Evolutionary conservation across 2,329 filamentous ascomycete species (phyloP).

Genomic region (Sporothrix sp.): DNA sequence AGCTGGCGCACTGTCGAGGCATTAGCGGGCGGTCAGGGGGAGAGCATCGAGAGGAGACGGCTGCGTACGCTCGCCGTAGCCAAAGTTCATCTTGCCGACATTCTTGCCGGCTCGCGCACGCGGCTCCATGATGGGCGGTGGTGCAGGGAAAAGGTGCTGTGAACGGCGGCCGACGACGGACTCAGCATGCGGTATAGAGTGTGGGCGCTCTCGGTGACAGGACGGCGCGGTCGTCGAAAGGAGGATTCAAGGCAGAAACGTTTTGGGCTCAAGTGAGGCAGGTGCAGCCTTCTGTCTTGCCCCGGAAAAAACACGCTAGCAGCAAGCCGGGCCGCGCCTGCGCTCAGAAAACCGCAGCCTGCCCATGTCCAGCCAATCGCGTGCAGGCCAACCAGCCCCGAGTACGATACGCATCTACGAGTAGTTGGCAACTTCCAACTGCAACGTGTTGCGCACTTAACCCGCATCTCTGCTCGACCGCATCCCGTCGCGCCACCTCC

Average conservation of each 20-base stretch:
- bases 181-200: no score
- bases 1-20: conserved; percentile 53
- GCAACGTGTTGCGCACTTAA: not conserved
- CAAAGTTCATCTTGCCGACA: conserved; percentile 76
- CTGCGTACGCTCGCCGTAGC: conserved; percentile 57
- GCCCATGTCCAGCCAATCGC: not conserved
- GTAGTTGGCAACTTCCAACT: not conserved
- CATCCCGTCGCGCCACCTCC: no score
- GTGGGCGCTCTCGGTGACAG: no score
- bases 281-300: not conserved
- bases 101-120: conserved; percentile 69
- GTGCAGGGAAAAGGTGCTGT: no score
- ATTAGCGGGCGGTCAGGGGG: not conserved
- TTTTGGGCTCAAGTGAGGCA: not conserved
- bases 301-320: not conserved
- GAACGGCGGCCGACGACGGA: no score
- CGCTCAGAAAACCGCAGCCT: not conserved
- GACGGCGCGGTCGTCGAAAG: no score
- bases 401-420: no score
- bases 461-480: no score
- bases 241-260: no score
- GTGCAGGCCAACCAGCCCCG: no score
- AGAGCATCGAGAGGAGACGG: not conserved
- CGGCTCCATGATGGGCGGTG: conserved; percentile 53
- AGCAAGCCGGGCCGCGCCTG: not conserved